Evolutionary conservation across 305 asterid genomes (phyloP), one percentile per base, ranked within the genome.

Genomic region (Fraxinus baroniana): DNA sequence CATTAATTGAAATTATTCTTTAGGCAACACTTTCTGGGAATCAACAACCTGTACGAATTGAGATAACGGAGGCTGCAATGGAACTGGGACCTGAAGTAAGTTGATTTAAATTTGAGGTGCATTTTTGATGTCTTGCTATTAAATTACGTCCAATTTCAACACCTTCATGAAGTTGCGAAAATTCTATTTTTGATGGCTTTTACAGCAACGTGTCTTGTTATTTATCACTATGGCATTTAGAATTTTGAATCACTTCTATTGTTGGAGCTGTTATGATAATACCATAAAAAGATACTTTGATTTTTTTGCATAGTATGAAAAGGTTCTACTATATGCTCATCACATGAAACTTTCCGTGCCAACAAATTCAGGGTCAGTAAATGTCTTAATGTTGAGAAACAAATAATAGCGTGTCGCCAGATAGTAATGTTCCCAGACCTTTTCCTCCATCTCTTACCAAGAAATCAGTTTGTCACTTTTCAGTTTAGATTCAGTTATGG

Each of bases 31-130:
- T 94, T 39, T 91, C 98, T 24, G 99, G 98, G 55, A 95, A 95
- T 84, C 98, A 94, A 83, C 98, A 95, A 76, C 98, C 99, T 0
- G 88, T 94, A 77, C 94, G 98, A 68, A 92, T 95, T 77, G 98
- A 95, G 86, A 95, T 94, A 83, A 95, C 98, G 0, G 97, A 95
- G 81, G 98, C 98, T 83, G 98, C 99, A 81, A 94, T 95, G 98
- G 97, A 89, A 84, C 88, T 94, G 83, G 99, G 98, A 62, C 75
- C 96, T 20, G 97, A 92, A 85, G 97, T 91, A 81, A 92, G 97
- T 87, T 64, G 75, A 26, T 70, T 78, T 46, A 18, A 46, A 74
- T 35, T 41, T 55, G 5, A 13, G n/a, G 7, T 81, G 17, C 18
- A 13, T 79, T 20, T 20, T 12, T 77, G 2, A 4, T 28, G 74